phyloP scores from a whole-genome alignment of 2,329 filamentous ascomycete genomes.

The Phialophora chinensis region DNA sequence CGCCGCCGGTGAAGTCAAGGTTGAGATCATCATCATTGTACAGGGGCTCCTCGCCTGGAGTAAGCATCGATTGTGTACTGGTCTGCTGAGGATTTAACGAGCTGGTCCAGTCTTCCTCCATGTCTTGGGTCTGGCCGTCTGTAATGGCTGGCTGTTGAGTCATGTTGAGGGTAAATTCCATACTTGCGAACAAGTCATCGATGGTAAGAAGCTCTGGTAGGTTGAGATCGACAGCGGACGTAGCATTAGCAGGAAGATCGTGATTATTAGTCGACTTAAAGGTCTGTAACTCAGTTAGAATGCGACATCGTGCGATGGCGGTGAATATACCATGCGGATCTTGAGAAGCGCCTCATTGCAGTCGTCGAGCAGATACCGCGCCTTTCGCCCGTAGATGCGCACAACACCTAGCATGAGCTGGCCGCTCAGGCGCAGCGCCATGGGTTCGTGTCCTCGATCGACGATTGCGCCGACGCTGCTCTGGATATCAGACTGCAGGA shows the following conservation, averaged over 20 bases:
- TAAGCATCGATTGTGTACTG: conserved; percentile 62
- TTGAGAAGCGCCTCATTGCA: conserved; percentile 97
- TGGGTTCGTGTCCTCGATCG: conserved; percentile 87
- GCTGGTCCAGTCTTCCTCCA: conserved; percentile 66
- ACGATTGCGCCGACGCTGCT: conserved; percentile 96
- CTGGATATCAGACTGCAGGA: conserved; percentile 91
- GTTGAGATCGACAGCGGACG: conserved; percentile 82
- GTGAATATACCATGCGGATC: conserved; percentile 84
- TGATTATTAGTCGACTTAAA: conserved; percentile 95
- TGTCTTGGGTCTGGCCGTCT: conserved; percentile 31
- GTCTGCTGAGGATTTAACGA: conserved; percentile 75
- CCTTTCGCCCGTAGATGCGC: conserved; percentile 96
- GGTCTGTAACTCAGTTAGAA: conserved; percentile 66
- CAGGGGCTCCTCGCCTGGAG: conserved; percentile 53
- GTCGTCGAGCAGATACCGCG: conserved; percentile 92
- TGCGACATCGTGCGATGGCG: background rate
- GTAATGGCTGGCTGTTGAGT: conserved; percentile 66
- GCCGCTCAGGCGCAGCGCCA: conserved; percentile 90
- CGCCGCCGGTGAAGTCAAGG: conserved; percentile 73
- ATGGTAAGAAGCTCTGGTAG: conserved; percentile 92
- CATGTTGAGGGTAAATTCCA: conserved; percentile 81
- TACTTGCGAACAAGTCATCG: conserved; percentile 84
- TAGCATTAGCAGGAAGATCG: conserved; percentile 83
- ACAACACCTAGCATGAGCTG: conserved; percentile 95
- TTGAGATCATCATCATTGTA: conserved; percentile 71